Conservation (phyloP, 2,329 filamentous ascomycete genomes). For the Ophiostoma sp. region DNA sequence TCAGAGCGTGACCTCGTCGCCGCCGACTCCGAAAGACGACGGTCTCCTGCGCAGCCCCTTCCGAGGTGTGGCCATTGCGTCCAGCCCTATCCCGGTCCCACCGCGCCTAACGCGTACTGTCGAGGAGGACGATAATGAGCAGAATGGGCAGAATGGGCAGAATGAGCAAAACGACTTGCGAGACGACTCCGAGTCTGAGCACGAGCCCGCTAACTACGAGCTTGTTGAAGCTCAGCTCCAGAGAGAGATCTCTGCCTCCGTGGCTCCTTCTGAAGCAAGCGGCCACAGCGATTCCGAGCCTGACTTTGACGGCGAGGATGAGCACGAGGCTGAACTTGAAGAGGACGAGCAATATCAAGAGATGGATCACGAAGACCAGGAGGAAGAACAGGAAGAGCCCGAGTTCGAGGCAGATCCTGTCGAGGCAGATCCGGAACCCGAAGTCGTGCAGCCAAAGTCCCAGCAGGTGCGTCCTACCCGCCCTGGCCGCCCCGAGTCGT, state of each 20-base stretch:
- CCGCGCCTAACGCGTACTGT: slow-evolving; percentile 15
- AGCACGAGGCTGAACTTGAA: neutral
- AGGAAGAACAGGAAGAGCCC: neutral
- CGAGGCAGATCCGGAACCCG: neutral
- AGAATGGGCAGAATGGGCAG: neutral
- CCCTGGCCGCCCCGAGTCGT: neutral
- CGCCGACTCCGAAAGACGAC: slow-evolving; percentile 51
- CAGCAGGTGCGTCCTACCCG: neutral
- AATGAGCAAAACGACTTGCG: neutral
- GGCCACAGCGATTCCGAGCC: neutral
- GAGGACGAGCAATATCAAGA: neutral
- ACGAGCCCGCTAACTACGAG: slow-evolving; percentile 12
- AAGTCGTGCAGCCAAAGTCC: slow-evolving; percentile 4
- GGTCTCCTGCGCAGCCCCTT: slow-evolving; percentile 54
- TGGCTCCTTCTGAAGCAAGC: neutral
- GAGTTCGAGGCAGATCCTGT: neutral
- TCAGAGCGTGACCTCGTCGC: slow-evolving; percentile 55
- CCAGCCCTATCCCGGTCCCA: neutral
- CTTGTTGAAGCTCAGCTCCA: slow-evolving; percentile 12
- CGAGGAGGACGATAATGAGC: neutral
- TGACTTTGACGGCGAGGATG: neutral
- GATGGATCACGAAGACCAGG: neutral
- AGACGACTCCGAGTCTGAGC: slow-evolving; percentile 6
- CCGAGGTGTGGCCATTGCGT: slow-evolving; percentile 35
- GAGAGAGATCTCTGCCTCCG: neutral